Evolutionary conservation across 2,329 filamentous ascomycete species (phyloP).

Genomic region (Aureobasidium sp.): DNA sequence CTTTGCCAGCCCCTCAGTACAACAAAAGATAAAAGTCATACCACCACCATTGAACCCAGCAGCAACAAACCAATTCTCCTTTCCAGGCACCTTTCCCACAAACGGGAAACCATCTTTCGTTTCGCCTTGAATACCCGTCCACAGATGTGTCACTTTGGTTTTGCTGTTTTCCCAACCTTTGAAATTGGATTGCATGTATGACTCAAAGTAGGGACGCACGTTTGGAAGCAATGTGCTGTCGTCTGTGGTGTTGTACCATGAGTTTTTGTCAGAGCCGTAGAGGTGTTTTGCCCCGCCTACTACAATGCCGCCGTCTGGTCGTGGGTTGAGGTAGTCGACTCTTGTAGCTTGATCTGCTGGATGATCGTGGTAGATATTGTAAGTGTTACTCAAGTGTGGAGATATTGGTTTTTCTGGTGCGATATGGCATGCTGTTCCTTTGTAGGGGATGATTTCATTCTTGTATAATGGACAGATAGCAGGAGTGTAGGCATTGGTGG

Average conservation of each 20-base stretch:
- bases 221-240: conserved; percentile 43
- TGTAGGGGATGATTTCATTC: conserved; percentile 25
- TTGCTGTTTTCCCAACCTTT: conserved; percentile 31
- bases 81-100: conserved; percentile 33
- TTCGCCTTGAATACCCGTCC: conserved; percentile 45
- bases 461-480: conserved; percentile 24
- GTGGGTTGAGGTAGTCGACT: conserved; percentile 35
- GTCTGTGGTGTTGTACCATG: conserved; percentile 48
- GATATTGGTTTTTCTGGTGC: conserved; percentile 11
- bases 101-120: conserved; percentile 42
- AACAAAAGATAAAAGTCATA: conserved; percentile 32
- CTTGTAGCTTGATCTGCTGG: conserved; percentile 30
- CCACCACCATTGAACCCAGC: conserved; percentile 57
- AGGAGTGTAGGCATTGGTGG: conserved; percentile 29
- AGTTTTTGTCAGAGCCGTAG: conserved; percentile 32
- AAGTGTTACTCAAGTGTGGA: conserved; percentile 30
- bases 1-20: conserved; percentile 46
- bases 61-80: conserved; percentile 43
- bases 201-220: conserved; percentile 40
- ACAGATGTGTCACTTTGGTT: conserved; percentile 23
- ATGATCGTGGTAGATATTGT: conserved; percentile 55
- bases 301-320: conserved; percentile 44
- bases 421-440: conserved; percentile 22
- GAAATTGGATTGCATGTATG: conserved; percentile 41
- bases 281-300: conserved; percentile 51